Base-by-base conservation (phyloP, 2,329 filamentous ascomycete genomes). In the Neoascochyta sp. region DNA sequence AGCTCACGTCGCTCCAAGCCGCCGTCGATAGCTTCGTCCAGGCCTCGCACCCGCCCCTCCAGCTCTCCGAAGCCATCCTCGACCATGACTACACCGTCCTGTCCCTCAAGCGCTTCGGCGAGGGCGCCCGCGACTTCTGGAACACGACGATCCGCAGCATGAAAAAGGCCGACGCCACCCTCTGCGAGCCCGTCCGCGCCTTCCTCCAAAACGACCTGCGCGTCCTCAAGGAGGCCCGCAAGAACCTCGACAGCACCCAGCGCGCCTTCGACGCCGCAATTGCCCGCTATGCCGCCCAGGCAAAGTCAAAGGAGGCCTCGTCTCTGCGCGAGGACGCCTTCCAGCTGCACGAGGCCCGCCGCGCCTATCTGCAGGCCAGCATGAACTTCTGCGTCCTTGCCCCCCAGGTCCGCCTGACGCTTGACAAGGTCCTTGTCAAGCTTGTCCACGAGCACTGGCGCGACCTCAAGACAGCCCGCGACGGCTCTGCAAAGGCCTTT, bases 21-120 rank as follows among this genome's bases (percentile, higher is more conserved):
- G 76, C 83, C 7, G 80, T 95, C 51, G 84, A 84, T 60, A 71
- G 69, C 32, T 92, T 92, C 57, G 71, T 95, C 11, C 69, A 78
- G 38, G 81, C 84, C 45, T 81, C 86, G 16, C 75, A 81, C n/a
- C 86, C 86, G 15, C 81, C 84, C 4, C 63, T 76, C 13, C 76
- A 80, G 32, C 73, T 88, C 33, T 86, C 84, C 37, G 89, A 95
- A 63, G 83, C 84, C 31, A 76, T 90, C 30, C 73, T 98, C 55
- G 92, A 98, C 59, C 88, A 94, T 66, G 92, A 98, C 66, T 96
- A 96, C 63, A 92, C 89, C 0, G 72, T 94, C 26, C 71, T 95
- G 39, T 88, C 89, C 10, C 76, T 96, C 62, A 86, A 84, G 63
- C 77, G 85, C 34, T 84, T 89, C 56, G 83, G 82, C 11, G 90